Percentiles rank a stretch among this genome's conserved stretches.
phyloP scores from a whole-genome alignment of 331 rosid genomes.

The Saraca asoca region DNA sequence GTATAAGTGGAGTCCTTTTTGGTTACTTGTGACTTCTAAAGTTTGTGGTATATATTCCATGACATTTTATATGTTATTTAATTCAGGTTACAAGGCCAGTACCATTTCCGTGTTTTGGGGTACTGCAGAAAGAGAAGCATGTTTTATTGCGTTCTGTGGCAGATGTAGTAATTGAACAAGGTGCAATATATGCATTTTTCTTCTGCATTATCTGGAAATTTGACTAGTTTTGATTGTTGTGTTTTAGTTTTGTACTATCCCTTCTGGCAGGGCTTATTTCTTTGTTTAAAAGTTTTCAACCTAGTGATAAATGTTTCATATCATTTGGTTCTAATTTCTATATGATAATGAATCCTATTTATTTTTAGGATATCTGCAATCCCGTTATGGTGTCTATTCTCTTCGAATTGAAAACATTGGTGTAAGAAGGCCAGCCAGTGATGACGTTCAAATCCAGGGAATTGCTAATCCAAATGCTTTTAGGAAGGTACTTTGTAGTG shows the following conservation, averaged over 20 bases:
- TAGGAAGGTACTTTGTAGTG: slow-evolving; percentile 61
- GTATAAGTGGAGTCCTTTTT: neutral
- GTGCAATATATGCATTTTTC: slow-evolving; percentile 41
- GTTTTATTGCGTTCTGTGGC: slow-evolving; percentile 79
- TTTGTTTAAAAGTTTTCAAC: slow-evolving; percentile 11
- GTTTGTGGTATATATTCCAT: neutral
- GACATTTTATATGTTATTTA: slow-evolving; percentile 34
- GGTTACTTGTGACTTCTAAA: neutral
- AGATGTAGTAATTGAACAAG: slow-evolving; percentile 88
- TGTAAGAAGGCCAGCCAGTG: slow-evolving; percentile 82
- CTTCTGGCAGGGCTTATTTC: slow-evolving; percentile 2
- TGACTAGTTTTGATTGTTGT: neutral
- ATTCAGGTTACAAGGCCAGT: slow-evolving; percentile 81
- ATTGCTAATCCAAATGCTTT: slow-evolving; percentile 80
- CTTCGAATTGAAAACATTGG: slow-evolving; percentile 84
- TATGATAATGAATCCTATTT: neutral
- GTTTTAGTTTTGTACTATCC: neutral
- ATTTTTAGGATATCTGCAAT: slow-evolving; percentile 81
- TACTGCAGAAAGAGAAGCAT: slow-evolving; percentile 84
- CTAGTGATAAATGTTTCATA: neutral
- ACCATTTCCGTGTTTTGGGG: slow-evolving; percentile 90
- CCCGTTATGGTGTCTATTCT: slow-evolving; percentile 77
- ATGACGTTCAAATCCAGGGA: slow-evolving; percentile 89
- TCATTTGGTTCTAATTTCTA: slow-evolving; percentile 16
- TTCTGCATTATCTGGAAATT: neutral